Conservation (phyloP, 1,139 yeast species). For the Pichia cactophila region DNA sequence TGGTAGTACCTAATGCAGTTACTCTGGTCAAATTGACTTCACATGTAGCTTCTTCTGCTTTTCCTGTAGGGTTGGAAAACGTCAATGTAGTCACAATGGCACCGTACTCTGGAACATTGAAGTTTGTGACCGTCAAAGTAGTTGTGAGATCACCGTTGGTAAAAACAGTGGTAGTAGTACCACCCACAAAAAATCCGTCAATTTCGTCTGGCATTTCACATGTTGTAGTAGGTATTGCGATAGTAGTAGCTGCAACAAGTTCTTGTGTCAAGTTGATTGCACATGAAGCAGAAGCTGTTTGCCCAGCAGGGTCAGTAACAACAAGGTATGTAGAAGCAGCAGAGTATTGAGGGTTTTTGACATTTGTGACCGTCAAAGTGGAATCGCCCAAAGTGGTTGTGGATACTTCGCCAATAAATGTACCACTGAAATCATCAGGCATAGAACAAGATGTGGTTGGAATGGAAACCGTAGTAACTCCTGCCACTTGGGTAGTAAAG, state of each 20-base stretch:
- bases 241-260: background rate
- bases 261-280: background rate
- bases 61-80: too few relatives aligned
- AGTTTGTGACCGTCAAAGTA: background rate
- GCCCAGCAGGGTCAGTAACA: background rate
- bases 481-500: too few relatives aligned
- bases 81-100: too few relatives aligned
- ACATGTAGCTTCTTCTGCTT: too few relatives aligned
- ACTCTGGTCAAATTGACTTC: too few relatives aligned
- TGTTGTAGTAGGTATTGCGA: background rate
- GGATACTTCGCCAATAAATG: background rate
- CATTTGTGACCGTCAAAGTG: background rate
- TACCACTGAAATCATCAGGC: too few relatives aligned
- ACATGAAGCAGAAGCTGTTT: background rate
- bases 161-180: background rate
- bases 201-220: background rate
- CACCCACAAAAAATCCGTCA: background rate
- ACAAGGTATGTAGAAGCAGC: background rate
- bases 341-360: background rate
- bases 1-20: too few relatives aligned
- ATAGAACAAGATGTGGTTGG: too few relatives aligned
- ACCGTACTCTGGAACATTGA: background rate
- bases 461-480: too few relatives aligned
- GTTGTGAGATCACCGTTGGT: background rate
- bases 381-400: background rate